Evolutionary conservation across 1,139 yeast genomes (phyloP).

Genomic region (Yamadazyma epiphylla): DNA sequence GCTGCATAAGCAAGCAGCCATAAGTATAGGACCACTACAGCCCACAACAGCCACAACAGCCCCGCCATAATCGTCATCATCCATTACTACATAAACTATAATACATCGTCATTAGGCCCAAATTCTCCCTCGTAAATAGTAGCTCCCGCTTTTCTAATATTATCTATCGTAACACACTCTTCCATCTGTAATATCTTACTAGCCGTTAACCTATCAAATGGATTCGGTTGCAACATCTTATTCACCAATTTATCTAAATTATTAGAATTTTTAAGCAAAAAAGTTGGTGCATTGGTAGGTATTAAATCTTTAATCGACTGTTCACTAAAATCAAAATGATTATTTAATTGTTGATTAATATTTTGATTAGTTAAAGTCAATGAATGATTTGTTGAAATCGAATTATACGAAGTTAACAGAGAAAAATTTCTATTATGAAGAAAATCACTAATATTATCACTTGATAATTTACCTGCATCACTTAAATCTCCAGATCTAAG

Average conservation of each 20-base stretch:
- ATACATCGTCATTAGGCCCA: slow-evolving; percentile 55
- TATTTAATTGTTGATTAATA: slow-evolving; percentile 1
- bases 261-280: slow-evolving; percentile 69
- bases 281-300: slow-evolving; percentile 84
- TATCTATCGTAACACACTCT: slow-evolving; percentile 78
- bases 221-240: slow-evolving; percentile 88
- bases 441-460: slow-evolving; percentile 46
- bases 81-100: too few species aligned
- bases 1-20: too few species aligned
- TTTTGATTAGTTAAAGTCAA: slow-evolving; percentile 3
- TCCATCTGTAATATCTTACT: slow-evolving; percentile 59
- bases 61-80: slow-evolving; percentile 9
- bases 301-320: slow-evolving; percentile 25
- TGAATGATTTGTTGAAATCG: slow-evolving; percentile 12
- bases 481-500: slow-evolving; percentile 91
- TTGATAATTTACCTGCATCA: slow-evolving; percentile 86
- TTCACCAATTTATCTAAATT: slow-evolving; percentile 77
- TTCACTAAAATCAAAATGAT: neutral
- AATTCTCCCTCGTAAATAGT: slow-evolving; percentile 94
- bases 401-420: slow-evolving; percentile 32
- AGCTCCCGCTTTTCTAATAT: slow-evolving; percentile 88
- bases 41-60: too few species aligned
- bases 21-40: too few species aligned
- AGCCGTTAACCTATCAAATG: slow-evolving; percentile 80
- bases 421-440: slow-evolving; percentile 38